Evolutionary conservation across 768 basidiomycete genomes (phyloP).

Genomic region (Kockovaella imperatae): DNA sequence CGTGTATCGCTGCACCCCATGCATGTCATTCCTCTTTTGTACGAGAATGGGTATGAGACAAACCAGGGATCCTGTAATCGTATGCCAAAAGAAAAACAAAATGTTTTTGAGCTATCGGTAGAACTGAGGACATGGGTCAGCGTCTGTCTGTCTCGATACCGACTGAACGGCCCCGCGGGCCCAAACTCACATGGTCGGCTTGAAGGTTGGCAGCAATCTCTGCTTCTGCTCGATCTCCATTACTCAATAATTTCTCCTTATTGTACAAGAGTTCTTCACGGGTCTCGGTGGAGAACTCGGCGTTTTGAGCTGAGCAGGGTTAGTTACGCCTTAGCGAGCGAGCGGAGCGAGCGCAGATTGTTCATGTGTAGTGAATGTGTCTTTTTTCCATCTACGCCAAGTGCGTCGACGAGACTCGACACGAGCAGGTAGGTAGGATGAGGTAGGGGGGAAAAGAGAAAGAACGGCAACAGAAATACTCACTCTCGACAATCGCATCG

Average conservation of each 20-base stretch:
- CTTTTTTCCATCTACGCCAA: too few relatives aligned
- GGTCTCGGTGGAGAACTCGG: conserved; percentile 94
- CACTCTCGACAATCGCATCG: conserved; percentile 98
- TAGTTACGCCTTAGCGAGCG: too few relatives aligned
- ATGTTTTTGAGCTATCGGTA: conserved; percentile 8
- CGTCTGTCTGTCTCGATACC: neutral
- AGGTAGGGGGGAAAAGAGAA: conserved; percentile 9
- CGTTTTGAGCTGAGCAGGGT: conserved; percentile 70
- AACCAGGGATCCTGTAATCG: too few relatives aligned
- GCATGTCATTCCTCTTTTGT: too few relatives aligned
- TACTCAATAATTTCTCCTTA: conserved; percentile 95
- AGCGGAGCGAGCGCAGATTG: too few relatives aligned
- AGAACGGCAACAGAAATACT: conserved; percentile 40
- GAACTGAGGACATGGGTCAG: conserved; percentile 7
- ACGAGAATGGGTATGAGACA: too few relatives aligned
- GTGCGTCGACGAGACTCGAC: neutral
- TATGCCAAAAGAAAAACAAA: too few relatives aligned
- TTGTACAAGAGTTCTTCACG: conserved; percentile 98
- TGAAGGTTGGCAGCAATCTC: conserved; percentile 86
- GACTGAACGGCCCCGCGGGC: neutral
- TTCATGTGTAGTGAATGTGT: conserved; percentile 1
- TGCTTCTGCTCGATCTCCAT: conserved; percentile 92
- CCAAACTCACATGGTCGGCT: conserved; percentile 45
- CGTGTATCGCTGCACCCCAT: too few relatives aligned
- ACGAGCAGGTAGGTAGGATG: neutral